Evolutionary conservation across 257 asterid species (phyloP).

Genomic region (Mitragyna speciosa): DNA sequence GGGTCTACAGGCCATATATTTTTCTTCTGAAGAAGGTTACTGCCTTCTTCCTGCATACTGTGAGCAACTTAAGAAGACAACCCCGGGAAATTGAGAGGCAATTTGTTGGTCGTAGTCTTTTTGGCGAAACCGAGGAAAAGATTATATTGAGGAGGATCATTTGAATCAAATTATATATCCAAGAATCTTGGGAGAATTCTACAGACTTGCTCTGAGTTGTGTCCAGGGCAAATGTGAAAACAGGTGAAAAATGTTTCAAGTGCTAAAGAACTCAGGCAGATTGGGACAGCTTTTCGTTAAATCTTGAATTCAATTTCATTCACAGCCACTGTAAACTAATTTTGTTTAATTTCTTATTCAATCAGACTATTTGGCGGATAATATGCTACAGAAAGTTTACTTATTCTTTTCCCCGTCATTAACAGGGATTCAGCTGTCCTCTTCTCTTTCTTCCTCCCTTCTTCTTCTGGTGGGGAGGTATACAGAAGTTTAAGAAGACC

Average conservation of each 20-base stretch:
- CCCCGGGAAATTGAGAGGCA: slow-evolving; percentile 59
- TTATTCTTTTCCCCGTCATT: no score
- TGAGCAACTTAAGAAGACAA: slow-evolving; percentile 53
- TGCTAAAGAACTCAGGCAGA: slow-evolving; percentile 1
- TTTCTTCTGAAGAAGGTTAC: slow-evolving; percentile 83
- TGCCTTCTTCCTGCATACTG: slow-evolving; percentile 65
- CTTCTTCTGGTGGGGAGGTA: no score
- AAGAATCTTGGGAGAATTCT: no score
- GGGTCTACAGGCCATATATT: slow-evolving; percentile 76
- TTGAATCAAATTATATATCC: slow-evolving; percentile 1
- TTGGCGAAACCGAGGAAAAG: neutral
- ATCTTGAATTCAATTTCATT: neutral
- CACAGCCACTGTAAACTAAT: no score
- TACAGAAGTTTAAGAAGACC: no score
- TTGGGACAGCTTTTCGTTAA: neutral
- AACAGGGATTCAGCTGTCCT: no score
- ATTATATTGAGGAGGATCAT: neutral
- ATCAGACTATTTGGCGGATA: no score
- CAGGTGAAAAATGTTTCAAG: slow-evolving; percentile 4
- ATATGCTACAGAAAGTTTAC: no score
- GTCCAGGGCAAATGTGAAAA: neutral
- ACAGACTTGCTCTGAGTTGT: neutral
- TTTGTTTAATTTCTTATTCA: no score
- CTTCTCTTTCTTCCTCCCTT: no score
- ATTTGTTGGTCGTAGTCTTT: neutral